Evolutionary conservation across 2,329 filamentous ascomycete genomes (phyloP), one percentile per base, ranked within the genome.

Genomic region (Pseudophaeomoniella oleicola): DNA sequence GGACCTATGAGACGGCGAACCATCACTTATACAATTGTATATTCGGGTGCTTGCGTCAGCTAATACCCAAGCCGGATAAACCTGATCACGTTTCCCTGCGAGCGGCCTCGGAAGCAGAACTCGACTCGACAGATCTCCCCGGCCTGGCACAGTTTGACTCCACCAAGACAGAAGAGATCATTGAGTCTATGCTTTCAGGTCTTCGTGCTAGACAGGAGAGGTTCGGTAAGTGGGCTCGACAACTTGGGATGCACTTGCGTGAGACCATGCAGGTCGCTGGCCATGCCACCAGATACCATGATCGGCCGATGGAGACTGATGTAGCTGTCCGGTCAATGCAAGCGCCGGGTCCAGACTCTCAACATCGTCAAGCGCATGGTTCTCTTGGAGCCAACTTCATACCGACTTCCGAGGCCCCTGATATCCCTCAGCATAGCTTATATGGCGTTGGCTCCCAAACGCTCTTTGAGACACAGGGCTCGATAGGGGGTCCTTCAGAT

Each of bases 1-100:
- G 42, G 18, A 27, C 45, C 18, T 16, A 34, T 32, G 44, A 46
- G 13, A 35, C 30, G 13, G 16, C 40, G 17, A 34, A 39, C 16
- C 34, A 35, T 32, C 31, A 32, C 14, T 17, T 45, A 16, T 44
- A 38, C 16, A 37, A 33, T 18, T 36, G 35, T 19, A 14, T 46
- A 13, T 42, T 44, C 35, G 34, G 30, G 10, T 18, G 44, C 5
- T 19, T 44, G 5, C 37, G 40, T 14, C 37, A 47, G 18, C 17
- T 43, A 3, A 19, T 44, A 9, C 32, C 38, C 16, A 42, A 42
- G 30, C 46, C 46, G 12, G 39, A 42, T 18, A 32, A 40, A 19
- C 40, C 46, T 12, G 44, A 46, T 31, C 38, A 32, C 15, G 30
- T 42, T 9, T 49, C 45, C 3, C 34, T 43, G 10, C 38, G 39